Evolutionary conservation across 1,284 basidiomycete species (phyloP), one percentile per base, ranked within the genome.

Genomic region (Anthracocystis walkeri): DNA sequence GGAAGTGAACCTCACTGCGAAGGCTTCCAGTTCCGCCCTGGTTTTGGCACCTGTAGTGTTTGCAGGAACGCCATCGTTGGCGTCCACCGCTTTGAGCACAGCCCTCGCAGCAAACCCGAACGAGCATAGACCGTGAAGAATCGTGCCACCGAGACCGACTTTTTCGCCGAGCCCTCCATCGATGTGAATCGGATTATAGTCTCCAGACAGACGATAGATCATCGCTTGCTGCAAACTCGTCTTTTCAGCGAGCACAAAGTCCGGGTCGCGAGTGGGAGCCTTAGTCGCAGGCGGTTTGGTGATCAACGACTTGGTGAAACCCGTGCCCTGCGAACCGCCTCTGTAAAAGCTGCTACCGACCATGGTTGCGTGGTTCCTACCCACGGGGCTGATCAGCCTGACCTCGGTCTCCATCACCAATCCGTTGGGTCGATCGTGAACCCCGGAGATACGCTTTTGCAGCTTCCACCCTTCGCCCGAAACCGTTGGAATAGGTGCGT

Each of bases 131-230:
- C 81, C 81, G 69, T 83, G 81, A 11, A 83, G 68, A 42, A 83
- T 83, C 7, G 68, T 69, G 7, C 81, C 80, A 10, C 74, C 71
- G 2, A 83, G 74, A 18, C 81, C 81, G 14, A 76, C 77, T 18
- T 61, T 63, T 31, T 70, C 41, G 58, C 75, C 80, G 21, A 83
- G 72, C 27, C 44, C 25, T 8, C 72, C 79, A 53, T 83, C 81
- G 56, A 83, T 80, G 66, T 80, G 80, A 31, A 80, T 75, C 1
- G 78, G 78, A 54, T 82, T 82, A 69, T 80, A 82, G 68, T 80
- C 78, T 21, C 77, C 77, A 7, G 58, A 63, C 21, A 80, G 70
- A 8, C 78, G 78, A 64, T 83, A 83, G 46, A 83, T 66, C 53
- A 77, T 66, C 3, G 81, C 81, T 54, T 83, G 81, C 21, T 61